Percentiles rank a stretch among this genome's conserved stretches.
These are phyloP conservation scores for Penicillium malachiteum DNA, from an alignment of 495 filamentous ascomycete genomes.

Conservation along the genomic window DNA sequence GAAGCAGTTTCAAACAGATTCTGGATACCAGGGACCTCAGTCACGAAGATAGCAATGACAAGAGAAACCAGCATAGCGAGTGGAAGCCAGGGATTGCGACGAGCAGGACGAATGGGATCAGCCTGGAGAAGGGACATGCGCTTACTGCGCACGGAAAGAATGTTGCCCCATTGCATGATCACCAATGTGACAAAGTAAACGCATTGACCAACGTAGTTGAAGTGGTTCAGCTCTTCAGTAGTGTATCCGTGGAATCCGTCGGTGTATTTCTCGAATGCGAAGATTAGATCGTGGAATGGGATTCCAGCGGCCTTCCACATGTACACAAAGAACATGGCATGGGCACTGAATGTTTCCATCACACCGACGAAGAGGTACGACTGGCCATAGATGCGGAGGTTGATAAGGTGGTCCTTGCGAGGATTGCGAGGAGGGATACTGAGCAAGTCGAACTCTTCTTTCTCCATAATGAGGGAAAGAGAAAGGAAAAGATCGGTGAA, in stretches of 20 bases:
- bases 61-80: constrained; percentile 42
- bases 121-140: constrained; percentile 51
- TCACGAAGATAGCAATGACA: constrained; percentile 52
- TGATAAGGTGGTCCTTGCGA: constrained; percentile 58
- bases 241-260: constrained; percentile 51
- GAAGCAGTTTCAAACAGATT: constrained; percentile 45
- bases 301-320: constrained; percentile 46
- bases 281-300: constrained; percentile 42
- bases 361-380: constrained; percentile 52
- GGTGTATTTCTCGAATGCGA: constrained; percentile 46
- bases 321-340: constrained; percentile 54
- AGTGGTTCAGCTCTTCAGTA: constrained; percentile 35
- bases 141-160: constrained; percentile 49
- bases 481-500: constrained; percentile 63
- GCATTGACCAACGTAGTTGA: constrained; percentile 54
- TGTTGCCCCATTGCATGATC: constrained; percentile 52
- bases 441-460: constrained; percentile 68
- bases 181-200: constrained; percentile 76
- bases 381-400: constrained; percentile 50
- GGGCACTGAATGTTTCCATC: constrained; percentile 48
- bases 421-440: constrained; percentile 60
- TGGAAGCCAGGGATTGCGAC: constrained; percentile 52
- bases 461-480: constrained; percentile 66
- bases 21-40: constrained; percentile 50
- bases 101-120: constrained; percentile 46